These are phyloP conservation scores for Lentinula raphanica DNA, from an alignment of 768 basidiomycete species.

Conservation along the genomic window DNA sequence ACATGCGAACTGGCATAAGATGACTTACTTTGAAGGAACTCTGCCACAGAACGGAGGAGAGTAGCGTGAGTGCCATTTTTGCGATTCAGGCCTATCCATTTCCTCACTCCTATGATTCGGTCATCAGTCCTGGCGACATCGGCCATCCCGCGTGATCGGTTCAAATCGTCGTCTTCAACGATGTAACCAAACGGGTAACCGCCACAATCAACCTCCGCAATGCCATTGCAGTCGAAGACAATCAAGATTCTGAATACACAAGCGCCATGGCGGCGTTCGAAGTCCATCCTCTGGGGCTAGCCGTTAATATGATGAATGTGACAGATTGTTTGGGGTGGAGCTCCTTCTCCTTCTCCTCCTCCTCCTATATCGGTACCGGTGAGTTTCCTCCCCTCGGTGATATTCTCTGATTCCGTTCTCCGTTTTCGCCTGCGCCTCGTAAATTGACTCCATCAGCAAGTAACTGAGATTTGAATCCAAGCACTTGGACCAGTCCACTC, in stretches of 20 bases:
- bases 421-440: too few relatives aligned
- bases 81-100: background rate
- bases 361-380: too few relatives aligned
- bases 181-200: constrained; percentile 85
- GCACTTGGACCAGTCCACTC: too few relatives aligned
- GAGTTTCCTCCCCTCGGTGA: too few relatives aligned
- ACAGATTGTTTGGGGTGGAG: constrained; percentile 64
- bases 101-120: background rate
- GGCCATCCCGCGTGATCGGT: constrained; percentile 80
- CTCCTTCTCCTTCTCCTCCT: too few relatives aligned
- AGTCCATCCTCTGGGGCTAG: constrained; percentile 38
- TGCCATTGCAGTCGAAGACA: constrained; percentile 72
- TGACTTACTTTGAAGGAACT: constrained; percentile 88
- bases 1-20: constrained; percentile 91
- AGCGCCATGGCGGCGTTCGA: constrained; percentile 23
- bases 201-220: constrained; percentile 89
- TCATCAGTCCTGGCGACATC: constrained; percentile 70
- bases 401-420: too few relatives aligned
- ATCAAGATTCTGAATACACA: constrained; percentile 58
- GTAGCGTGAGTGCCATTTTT: constrained; percentile 54
- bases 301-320: constrained; percentile 52
- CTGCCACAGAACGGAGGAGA: constrained; percentile 93
- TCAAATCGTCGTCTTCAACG: constrained; percentile 84
- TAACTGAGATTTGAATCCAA: too few relatives aligned
- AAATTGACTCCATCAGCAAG: too few relatives aligned